Evolutionary conservation across 176 grass and related monocot species (phyloP).

Genomic region (Paspalum vaginatum): DNA sequence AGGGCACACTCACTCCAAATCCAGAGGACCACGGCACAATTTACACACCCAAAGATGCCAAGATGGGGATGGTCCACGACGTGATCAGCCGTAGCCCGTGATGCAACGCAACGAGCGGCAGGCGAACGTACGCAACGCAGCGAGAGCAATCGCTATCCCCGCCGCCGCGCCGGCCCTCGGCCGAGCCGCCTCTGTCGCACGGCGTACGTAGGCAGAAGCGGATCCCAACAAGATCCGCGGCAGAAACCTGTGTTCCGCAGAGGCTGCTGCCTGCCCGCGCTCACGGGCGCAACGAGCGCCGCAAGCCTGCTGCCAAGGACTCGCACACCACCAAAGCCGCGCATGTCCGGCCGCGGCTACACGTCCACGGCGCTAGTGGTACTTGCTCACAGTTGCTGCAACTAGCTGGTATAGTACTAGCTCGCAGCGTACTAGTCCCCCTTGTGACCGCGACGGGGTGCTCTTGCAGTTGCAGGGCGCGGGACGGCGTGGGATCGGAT

Average conservation of each 20-base stretch:
- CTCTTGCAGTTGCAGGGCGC: background rate
- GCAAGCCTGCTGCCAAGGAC: no score
- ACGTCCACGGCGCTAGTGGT: slow-evolving; percentile 6
- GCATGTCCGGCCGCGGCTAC: slow-evolving; percentile 17
- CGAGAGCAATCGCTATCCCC: background rate
- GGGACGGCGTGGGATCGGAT: background rate
- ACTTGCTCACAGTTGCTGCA: background rate
- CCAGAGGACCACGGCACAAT: background rate
- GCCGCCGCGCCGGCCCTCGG: background rate
- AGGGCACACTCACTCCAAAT: background rate
- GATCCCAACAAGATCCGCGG: background rate
- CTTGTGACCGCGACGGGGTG: background rate
- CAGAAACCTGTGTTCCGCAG: slow-evolving; percentile 25
- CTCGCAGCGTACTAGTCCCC: background rate
- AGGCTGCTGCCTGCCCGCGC: background rate
- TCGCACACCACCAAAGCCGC: background rate
- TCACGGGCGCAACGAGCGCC: slow-evolving; percentile 31
- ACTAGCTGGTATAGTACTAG: background rate
- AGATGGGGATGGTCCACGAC: slow-evolving; percentile 26
- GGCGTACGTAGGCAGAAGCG: background rate
- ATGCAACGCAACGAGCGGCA: background rate
- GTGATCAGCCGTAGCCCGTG: slow-evolving; percentile 22
- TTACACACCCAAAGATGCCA: background rate
- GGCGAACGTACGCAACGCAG: background rate
- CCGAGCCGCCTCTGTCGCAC: no score